Percentiles rank a stretch among this genome's conserved stretches.
phyloP scores from a whole-genome alignment of 2,329 filamentous ascomycete genomes.

The Ceratocystis harringtonii region DNA sequence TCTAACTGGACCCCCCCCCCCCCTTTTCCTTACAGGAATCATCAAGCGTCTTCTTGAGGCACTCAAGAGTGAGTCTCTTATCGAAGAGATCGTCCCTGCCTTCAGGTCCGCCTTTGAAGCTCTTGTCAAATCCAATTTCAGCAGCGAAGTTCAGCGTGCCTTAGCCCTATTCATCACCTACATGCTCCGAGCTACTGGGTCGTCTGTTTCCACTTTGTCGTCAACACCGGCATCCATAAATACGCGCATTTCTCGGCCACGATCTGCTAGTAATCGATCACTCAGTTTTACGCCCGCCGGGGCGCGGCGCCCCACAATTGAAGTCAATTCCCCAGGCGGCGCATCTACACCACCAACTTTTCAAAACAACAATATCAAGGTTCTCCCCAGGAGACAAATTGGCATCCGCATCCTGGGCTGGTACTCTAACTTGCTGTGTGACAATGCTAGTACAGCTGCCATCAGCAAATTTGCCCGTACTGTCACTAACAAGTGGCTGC shows the following conservation, averaged over 20 bases:
- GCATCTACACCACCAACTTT: background rate
- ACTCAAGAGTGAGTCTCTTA: conserved; percentile 69
- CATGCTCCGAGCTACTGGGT: conserved; percentile 51
- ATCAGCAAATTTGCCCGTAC: conserved; percentile 84
- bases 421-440: conserved; percentile 64
- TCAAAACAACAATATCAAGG: background rate
- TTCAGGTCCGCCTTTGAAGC: conserved; percentile 69
- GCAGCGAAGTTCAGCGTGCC: conserved; percentile 70
- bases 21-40: conserved; percentile 43
- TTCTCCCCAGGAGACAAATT: conserved; percentile 33
- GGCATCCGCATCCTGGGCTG: conserved; percentile 62
- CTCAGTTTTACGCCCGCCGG: conserved; percentile 26
- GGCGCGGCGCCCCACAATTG: conserved; percentile 9
- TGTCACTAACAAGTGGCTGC: conserved; percentile 91
- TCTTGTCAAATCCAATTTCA: conserved; percentile 66
- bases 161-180: conserved; percentile 89
- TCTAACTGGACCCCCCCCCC: background rate
- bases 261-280: conserved; percentile 10
- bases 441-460: conserved; percentile 49
- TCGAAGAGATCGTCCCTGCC: conserved; percentile 53
- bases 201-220: conserved; percentile 33
- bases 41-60: conserved; percentile 82
- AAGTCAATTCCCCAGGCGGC: conserved; percentile 11
- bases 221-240: conserved; percentile 22
- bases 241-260: background rate